phyloP scores from a whole-genome alignment of 768 basidiomycete species.

The Suillus lakei region DNA sequence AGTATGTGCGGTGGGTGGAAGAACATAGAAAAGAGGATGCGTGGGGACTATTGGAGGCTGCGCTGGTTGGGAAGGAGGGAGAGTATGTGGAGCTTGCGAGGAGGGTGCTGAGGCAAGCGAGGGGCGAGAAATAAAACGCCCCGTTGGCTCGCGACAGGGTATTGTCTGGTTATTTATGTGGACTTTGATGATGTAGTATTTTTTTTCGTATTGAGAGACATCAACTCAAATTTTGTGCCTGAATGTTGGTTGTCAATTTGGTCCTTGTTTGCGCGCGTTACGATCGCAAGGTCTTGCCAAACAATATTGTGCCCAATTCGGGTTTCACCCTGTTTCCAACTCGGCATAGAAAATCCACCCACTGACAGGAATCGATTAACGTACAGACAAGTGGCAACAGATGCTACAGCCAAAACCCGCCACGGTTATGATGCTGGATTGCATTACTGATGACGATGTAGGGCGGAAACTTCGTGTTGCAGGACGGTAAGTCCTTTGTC shows the following conservation, averaged over 20 bases:
- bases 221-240: not conserved
- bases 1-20: constrained; percentile 96
- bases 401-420: constrained; percentile 59
- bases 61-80: constrained; percentile 48
- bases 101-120: constrained; percentile 59
- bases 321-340: not conserved
- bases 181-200: not conserved
- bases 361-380: not conserved
- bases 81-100: constrained; percentile 69
- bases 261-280: not conserved
- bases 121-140: not conserved
- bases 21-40: constrained; percentile 87
- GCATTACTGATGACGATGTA: constrained; percentile 41
- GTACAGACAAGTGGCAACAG: not conserved
- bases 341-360: not conserved
- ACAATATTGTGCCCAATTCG: not conserved
- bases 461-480: constrained; percentile 63
- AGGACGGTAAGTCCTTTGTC: constrained; percentile 51
- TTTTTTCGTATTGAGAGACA: not conserved
- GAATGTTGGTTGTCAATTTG: not conserved
- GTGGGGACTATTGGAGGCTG: constrained; percentile 77
- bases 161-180: not conserved
- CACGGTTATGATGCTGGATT: constrained; percentile 47
- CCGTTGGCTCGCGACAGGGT: not conserved
- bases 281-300: not conserved